These are phyloP conservation scores for Cicer yamashitae DNA, from an alignment of 306 rosid species.

Conservation along the genomic window DNA sequence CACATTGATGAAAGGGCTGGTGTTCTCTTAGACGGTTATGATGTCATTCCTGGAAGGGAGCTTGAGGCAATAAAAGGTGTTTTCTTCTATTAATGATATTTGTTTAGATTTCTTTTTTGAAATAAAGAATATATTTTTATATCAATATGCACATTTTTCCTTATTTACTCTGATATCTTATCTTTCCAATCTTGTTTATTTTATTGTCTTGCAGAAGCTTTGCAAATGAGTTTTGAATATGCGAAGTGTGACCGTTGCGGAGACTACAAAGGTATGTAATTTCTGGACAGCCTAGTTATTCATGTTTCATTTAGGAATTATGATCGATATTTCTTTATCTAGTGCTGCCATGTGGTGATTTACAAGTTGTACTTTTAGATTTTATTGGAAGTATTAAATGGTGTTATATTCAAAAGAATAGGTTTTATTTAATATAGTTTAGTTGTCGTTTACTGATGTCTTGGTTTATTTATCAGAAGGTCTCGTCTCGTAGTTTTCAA, in stretches of 20 bases:
- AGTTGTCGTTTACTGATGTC: conserved; percentile 16
- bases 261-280: conserved; percentile 64
- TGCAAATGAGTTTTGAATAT: conserved; percentile 72
- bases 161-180: conserved; percentile 36
- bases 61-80: conserved; percentile 80
- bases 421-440: not conserved
- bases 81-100: conserved; percentile 38
- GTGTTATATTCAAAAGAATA: not conserved
- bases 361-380: not conserved
- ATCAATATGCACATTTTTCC: conserved; percentile 1
- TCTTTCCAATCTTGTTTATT: conserved; percentile 37
- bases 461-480: conserved; percentile 8
- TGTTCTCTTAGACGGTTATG: conserved; percentile 69
- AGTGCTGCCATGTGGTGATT: conserved; percentile 5
- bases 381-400: conserved; percentile 31
- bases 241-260: conserved; percentile 58
- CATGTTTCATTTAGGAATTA: conserved; percentile 14
- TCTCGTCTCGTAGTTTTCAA: conserved; percentile 33
- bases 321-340: conserved; percentile 29
- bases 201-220: conserved; percentile 66
- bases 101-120: conserved; percentile 17
- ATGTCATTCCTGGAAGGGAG: conserved; percentile 88
- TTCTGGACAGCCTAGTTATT: conserved; percentile 10
- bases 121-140: conserved; percentile 12
- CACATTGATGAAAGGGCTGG: conserved; percentile 83